A percentile compares a stretch with the other conserved stretches of the same genome.
Conservation (phyloP, 78 protist species). For the Dictyostelium capitatum region DNA sequence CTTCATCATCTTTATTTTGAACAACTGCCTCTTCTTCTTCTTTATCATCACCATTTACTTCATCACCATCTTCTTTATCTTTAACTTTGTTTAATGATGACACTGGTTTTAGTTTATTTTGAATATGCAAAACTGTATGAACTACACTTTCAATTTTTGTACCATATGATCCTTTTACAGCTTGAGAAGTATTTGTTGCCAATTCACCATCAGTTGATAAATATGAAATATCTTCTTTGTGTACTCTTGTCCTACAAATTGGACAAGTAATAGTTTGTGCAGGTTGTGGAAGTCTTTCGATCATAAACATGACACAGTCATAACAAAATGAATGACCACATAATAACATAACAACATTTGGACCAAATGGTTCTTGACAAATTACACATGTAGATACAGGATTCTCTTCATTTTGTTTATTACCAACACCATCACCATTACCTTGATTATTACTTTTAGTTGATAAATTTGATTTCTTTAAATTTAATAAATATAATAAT, state of each 20-base stretch:
- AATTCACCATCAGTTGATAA: not conserved
- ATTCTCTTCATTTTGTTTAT: no score
- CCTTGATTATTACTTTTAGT: constrained; percentile 7
- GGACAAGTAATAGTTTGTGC: constrained; percentile 67
- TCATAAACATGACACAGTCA: constrained; percentile 48
- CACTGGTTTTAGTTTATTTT: not conserved
- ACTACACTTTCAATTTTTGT: constrained; percentile 77
- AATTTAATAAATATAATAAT: constrained; percentile 26
- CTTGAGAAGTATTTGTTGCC: not conserved
- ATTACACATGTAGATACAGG: constrained; percentile 47
- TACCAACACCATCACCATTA: not conserved
- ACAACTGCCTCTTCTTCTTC: not conserved
- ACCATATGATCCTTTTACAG: constrained; percentile 78
- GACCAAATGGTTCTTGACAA: constrained; percentile 61
- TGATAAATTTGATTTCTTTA: constrained; percentile 27
- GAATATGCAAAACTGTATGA: constrained; percentile 2
- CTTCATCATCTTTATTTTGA: not conserved
- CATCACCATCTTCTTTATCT: not conserved
- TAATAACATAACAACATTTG: constrained; percentile 32
- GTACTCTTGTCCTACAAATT: constrained; percentile 52
- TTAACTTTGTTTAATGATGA: not conserved
- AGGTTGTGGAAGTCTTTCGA: constrained; percentile 32
- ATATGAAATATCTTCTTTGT: constrained; percentile 68
- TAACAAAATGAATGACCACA: constrained; percentile 81
- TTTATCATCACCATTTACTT: not conserved